Base-by-base conservation (phyloP, 2,329 filamentous ascomycete species). In the Colletotrichum musae region DNA sequence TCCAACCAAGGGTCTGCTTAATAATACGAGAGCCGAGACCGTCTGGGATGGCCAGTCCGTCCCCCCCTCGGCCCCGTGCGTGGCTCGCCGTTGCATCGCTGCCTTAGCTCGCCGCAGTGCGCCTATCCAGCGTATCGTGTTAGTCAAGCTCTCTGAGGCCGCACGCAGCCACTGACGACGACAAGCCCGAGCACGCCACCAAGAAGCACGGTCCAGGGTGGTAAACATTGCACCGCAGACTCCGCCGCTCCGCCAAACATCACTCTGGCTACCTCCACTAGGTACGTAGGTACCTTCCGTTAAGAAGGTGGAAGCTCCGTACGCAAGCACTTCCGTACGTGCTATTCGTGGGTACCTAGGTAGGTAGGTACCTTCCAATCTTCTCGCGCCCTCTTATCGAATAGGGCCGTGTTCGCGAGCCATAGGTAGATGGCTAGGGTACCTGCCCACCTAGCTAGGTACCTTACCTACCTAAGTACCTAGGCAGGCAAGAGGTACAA, bases 111-210 rank as follows among this genome's bases (percentile, higher is more conserved):
- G 39, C 51, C 26, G 59, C 36, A 62, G 50, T 47, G 50, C 36
- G 16, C 24, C 47, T 50, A 45, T 39, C 18, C 12, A 47, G 50
- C 53, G 48, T 62, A 36, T 53, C 59, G 59, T 54, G 59, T 62
- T 62, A 62, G 59, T 54, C 50, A 45, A 32, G 10, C 32, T 47
- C 58, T n/a, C 39, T 24, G 41, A 24, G 59, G 39, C 16, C 21
- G 28, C 52, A 5, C 52, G 52, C 59, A 62, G 59, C 59, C 59
- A 62, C 59, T 54, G 59, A 62, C 41, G 39, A 54, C 59, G 21
- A 36, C 32, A 36, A 2, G 59, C 59, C 59, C 59, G 26, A 50
- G 54, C 59, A 32, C 59, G 52, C 48, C 16, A 61, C 58, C n/a
- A 45, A 36, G 24, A 21, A 48, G 48, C 58, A 53, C 32, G 32